Evolutionary conservation across 2,329 filamentous ascomycete species (phyloP).

Genomic region (Aspergillus proliferans): DNA sequence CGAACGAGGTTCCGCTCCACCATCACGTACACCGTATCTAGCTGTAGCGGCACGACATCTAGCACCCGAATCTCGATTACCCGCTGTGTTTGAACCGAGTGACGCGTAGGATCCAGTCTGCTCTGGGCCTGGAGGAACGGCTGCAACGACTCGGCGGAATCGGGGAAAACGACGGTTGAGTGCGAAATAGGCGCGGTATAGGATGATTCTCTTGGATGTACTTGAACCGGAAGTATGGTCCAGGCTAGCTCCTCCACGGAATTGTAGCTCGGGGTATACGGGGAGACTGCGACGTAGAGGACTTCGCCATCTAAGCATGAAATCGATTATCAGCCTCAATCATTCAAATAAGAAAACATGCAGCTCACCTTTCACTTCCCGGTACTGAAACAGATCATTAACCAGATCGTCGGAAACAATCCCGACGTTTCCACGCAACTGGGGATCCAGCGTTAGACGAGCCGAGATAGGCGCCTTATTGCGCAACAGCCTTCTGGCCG

Average conservation of each 20-base stretch:
- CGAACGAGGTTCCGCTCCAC: constrained; percentile 74
- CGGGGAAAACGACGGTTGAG: constrained; percentile 69
- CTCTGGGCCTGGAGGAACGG: constrained; percentile 70
- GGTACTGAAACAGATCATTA: constrained; percentile 65
- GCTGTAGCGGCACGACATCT: constrained; percentile 69
- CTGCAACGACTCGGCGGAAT: constrained; percentile 69
- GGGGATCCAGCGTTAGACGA: constrained; percentile 75
- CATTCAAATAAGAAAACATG: not conserved
- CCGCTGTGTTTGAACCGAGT: constrained; percentile 64
- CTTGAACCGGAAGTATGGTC: constrained; percentile 74
- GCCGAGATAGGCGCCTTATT: constrained; percentile 72
- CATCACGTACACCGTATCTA: constrained; percentile 82
- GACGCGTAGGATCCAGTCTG: constrained; percentile 67
- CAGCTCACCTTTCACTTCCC: constrained; percentile 45
- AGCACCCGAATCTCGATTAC: constrained; percentile 79
- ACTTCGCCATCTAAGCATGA: constrained; percentile 24
- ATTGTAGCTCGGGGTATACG: constrained; percentile 36
- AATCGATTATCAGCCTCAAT: not conserved
- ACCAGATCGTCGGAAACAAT: constrained; percentile 83
- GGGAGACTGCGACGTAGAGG: constrained; percentile 43
- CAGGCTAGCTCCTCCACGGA: constrained; percentile 61
- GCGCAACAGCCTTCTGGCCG: constrained; percentile 35
- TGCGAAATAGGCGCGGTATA: constrained; percentile 60
- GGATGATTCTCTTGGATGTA: constrained; percentile 38
- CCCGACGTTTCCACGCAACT: constrained; percentile 77